Percentiles rank a stretch among this genome's conserved stretches.
Conservation (phyloP, 306 rosid species). For the Abrus pulchellus region DNA sequence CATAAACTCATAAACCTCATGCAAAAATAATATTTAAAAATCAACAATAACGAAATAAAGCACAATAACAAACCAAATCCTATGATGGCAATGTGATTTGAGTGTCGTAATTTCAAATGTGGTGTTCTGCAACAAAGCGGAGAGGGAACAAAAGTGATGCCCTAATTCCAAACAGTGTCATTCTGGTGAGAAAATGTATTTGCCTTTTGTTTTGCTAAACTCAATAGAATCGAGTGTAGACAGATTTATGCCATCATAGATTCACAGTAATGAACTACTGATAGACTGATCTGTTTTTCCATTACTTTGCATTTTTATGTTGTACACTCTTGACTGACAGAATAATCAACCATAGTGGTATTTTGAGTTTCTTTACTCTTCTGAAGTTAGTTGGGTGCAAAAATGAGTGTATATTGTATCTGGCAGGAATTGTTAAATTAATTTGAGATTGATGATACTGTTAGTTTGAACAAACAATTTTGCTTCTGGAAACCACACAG, state of each 20-base stretch:
- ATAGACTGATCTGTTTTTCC: slow-evolving; percentile 14
- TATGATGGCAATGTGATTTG: no score
- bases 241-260: neutral
- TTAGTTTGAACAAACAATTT: slow-evolving; percentile 21
- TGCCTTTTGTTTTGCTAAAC: no score
- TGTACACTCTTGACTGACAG: slow-evolving; percentile 28
- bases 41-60: no score
- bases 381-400: slow-evolving; percentile 28
- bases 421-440: slow-evolving; percentile 23
- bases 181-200: no score
- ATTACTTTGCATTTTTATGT: slow-evolving; percentile 16
- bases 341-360: slow-evolving; percentile 8
- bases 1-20: no score
- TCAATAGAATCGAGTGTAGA: neutral
- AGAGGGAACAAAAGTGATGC: no score
- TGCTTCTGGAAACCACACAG: slow-evolving; percentile 19
- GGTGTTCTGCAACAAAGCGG: no score
- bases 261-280: neutral
- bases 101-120: no score
- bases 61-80: no score
- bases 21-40: no score
- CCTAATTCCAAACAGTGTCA: no score
- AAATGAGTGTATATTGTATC: slow-evolving; percentile 18
- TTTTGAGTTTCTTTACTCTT: slow-evolving; percentile 24
- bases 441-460: slow-evolving; percentile 29